phyloP scores from a whole-genome alignment of 2,329 filamentous ascomycete species.

The Fusarium sp. region DNA sequence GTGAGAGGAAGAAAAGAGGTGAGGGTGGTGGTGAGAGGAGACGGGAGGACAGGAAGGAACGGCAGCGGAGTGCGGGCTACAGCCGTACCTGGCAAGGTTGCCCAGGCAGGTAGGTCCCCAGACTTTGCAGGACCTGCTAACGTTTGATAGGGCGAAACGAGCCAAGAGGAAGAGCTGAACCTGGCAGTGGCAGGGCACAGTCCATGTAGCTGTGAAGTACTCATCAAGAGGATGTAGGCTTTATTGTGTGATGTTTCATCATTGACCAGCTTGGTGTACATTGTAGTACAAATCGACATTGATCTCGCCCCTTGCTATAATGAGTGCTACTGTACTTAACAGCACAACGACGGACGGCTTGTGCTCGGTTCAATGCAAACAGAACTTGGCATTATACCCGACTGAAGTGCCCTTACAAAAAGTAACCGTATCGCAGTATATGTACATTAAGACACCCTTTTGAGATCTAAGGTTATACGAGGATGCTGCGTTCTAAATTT shows the following conservation, averaged over 20 bases:
- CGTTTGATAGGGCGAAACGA: slow-evolving; percentile 39
- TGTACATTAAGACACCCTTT: not conserved
- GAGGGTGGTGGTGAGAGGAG: slow-evolving; percentile 34
- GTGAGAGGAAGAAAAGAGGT: slow-evolving; percentile 21
- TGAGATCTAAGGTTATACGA: no score
- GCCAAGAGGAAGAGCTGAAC: slow-evolving; percentile 26
- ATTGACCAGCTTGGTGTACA: slow-evolving; percentile 14
- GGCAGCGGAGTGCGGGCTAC: slow-evolving; percentile 9
- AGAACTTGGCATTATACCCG: not conserved
- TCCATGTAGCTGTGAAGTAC: slow-evolving; percentile 25
- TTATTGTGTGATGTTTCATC: slow-evolving; percentile 22
- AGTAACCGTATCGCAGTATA: not conserved
- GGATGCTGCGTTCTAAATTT: slow-evolving; percentile 27
- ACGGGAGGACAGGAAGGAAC: slow-evolving; percentile 26
- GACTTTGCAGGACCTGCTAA: slow-evolving; percentile 24
- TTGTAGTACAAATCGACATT: slow-evolving; percentile 5
- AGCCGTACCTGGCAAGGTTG: slow-evolving; percentile 10
- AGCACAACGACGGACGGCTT: not conserved
- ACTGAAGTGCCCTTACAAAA: slow-evolving; percentile 10
- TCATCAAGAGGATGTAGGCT: not conserved
- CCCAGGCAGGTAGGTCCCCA: slow-evolving; percentile 9
- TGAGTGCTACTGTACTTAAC: slow-evolving; percentile 6
- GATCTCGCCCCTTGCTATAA: slow-evolving; percentile 9
- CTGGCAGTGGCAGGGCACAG: slow-evolving; percentile 19
- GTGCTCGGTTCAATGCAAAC: slow-evolving; percentile 9